These are phyloP conservation scores for Sporobolomyces pararoseus DNA, from an alignment of 768 basidiomycete species.

Conservation along the genomic window DNA sequence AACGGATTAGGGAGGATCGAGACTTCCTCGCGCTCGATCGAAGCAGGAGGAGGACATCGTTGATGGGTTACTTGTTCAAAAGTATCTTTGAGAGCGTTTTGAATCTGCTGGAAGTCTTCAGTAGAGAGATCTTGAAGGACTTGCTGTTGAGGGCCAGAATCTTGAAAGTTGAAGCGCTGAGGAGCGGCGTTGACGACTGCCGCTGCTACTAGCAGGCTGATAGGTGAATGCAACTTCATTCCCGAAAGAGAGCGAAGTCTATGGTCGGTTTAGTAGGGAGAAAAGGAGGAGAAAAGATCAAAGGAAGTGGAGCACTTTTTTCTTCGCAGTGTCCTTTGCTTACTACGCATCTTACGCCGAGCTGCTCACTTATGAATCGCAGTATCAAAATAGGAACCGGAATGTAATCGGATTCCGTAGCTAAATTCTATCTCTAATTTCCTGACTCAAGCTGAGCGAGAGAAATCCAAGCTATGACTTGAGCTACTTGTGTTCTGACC, in stretches of 20 bases:
- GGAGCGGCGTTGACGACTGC: slow-evolving; percentile 14
- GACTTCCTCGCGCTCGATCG: not conserved
- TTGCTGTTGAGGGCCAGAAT: not conserved
- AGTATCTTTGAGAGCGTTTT: slow-evolving; percentile 1
- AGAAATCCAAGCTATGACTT: too few relatives aligned
- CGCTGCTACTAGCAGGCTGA: slow-evolving; percentile 1
- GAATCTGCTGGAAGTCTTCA: slow-evolving; percentile 33
- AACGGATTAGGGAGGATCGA: slow-evolving; percentile 18
- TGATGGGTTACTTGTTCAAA: not conserved
- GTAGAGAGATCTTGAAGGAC: slow-evolving; percentile 4
- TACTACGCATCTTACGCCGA: too few relatives aligned
- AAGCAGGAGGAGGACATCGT: not conserved
- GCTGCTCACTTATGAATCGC: too few relatives aligned
- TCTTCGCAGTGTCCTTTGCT: too few relatives aligned
- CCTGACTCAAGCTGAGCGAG: too few relatives aligned
- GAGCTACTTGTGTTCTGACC: too few relatives aligned
- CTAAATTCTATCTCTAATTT: too few relatives aligned
- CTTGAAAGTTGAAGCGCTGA: not conserved
- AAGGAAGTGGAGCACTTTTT: not conserved
- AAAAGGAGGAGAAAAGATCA: not conserved
- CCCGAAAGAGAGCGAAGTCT: not conserved
- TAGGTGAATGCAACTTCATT: not conserved
- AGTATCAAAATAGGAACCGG: too few relatives aligned
- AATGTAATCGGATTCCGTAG: too few relatives aligned
- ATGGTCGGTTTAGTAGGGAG: not conserved